Percentiles rank a stretch among this genome's conserved stretches.
Evolutionary conservation across 345 rosid species (phyloP).

Genomic region (Toxicodendron radicans): DNA sequence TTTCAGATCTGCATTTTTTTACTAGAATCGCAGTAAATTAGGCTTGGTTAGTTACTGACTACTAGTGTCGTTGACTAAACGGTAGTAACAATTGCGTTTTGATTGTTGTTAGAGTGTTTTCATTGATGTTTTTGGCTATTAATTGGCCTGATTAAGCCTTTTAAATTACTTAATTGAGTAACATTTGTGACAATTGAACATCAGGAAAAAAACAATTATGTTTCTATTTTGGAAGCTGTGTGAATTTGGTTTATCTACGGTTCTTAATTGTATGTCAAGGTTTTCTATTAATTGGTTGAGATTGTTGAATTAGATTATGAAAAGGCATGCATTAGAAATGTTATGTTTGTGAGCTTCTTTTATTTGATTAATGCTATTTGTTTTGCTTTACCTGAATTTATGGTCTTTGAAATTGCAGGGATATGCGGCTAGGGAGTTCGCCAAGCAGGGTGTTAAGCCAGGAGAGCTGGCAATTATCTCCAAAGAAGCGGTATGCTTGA

Average conservation of each 20-base stretch:
- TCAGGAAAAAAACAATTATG: background rate
- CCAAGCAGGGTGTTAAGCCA: constrained; percentile 74
- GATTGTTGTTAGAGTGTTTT: background rate
- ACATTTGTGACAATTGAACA: background rate
- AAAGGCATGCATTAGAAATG: background rate
- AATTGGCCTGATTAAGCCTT: background rate
- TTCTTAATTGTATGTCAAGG: background rate
- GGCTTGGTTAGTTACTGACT: background rate
- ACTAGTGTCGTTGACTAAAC: background rate
- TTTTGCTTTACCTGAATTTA: background rate
- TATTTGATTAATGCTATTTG: background rate
- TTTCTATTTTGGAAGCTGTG: background rate
- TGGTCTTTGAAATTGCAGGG: constrained; percentile 51
- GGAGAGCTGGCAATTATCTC: constrained; percentile 94
- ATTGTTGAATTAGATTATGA: too few relatives aligned
- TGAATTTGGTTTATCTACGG: background rate
- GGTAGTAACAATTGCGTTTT: background rate
- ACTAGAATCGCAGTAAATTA: background rate
- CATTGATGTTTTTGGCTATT: background rate
- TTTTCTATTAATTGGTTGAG: background rate
- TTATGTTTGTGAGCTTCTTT: background rate
- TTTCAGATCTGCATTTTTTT: constrained; percentile 10
- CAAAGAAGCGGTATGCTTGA: constrained; percentile 73
- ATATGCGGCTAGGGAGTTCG: constrained; percentile 95
- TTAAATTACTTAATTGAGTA: background rate